phyloP scores from a whole-genome alignment of 129 eudicot genomes.

The Helianthus tuberosus region DNA sequence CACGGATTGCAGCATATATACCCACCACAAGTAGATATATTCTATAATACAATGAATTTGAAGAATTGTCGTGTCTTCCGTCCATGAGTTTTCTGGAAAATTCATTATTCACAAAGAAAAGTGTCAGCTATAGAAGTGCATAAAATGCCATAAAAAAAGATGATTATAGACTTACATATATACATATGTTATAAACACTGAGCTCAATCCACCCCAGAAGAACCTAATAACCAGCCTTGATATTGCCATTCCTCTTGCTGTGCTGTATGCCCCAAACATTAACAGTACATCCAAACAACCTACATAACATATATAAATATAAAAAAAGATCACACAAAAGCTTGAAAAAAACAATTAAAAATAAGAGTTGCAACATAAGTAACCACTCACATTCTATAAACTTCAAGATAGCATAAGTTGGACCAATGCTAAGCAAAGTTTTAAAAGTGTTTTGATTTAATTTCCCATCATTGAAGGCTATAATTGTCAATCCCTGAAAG shows the following conservation, averaged over 20 bases:
- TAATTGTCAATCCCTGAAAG: slow-evolving; percentile 74
- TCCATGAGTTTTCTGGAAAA: slow-evolving; percentile 75
- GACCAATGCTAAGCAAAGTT: slow-evolving; percentile 78
- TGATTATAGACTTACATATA: slow-evolving; percentile 67
- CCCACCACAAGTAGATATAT: slow-evolving; percentile 86
- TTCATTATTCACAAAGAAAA: slow-evolving; percentile 11
- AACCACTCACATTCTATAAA: slow-evolving; percentile 76
- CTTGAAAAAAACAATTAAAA: background rate
- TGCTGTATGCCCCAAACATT: slow-evolving; percentile 95
- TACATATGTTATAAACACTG: slow-evolving; percentile 70
- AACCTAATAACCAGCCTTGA: slow-evolving; percentile 91
- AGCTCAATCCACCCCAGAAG: slow-evolving; percentile 75
- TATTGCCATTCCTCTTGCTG: slow-evolving; percentile 94
- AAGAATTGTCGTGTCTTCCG: slow-evolving; percentile 52
- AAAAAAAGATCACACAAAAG: background rate
- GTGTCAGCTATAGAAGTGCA: slow-evolving; percentile 13
- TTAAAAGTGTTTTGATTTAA: slow-evolving; percentile 68
- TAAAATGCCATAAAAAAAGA: background rate
- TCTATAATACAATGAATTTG: slow-evolving; percentile 69
- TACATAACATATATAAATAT: slow-evolving; percentile 21
- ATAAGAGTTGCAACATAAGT: slow-evolving; percentile 5
- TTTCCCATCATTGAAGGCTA: slow-evolving; percentile 70
- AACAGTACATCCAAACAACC: slow-evolving; percentile 89
- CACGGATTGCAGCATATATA: slow-evolving; percentile 78
- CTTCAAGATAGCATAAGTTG: slow-evolving; percentile 85